Evolutionary conservation across 1,284 basidiomycete genomes (phyloP).

Genomic region (Rhodotorula sp.): DNA sequence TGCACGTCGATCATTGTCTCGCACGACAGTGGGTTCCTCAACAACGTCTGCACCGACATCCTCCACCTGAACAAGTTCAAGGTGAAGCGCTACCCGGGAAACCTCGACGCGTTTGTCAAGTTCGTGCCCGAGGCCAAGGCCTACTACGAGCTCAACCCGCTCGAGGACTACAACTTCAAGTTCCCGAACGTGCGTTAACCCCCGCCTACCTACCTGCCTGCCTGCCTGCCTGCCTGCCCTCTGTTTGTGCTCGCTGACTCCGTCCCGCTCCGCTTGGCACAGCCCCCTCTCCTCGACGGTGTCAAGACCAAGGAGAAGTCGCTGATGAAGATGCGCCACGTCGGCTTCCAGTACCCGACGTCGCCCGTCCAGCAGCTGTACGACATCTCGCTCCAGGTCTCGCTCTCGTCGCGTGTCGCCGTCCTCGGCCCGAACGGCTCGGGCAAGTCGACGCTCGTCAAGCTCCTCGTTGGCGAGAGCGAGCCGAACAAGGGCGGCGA

Average conservation of each 20-base stretch:
- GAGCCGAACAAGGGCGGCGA: slow-evolving; percentile 95
- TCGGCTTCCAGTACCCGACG: slow-evolving; percentile 93
- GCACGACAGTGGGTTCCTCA: slow-evolving; percentile 95
- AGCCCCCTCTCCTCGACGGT: slow-evolving; percentile 94
- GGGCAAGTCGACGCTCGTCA: slow-evolving; percentile 98
- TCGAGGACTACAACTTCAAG: slow-evolving; percentile 96
- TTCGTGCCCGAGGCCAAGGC: slow-evolving; percentile 95
- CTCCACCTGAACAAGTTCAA: slow-evolving; percentile 99
- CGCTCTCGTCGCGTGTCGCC: slow-evolving; percentile 94
- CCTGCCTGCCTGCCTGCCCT: too few relatives aligned
- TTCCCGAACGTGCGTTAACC: slow-evolving; percentile 63
- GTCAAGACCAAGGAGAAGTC: slow-evolving; percentile 99
- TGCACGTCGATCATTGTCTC: slow-evolving; percentile 72
- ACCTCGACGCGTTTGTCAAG: slow-evolving; percentile 94
- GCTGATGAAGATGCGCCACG: slow-evolving; percentile 94
- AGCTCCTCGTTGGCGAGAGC: slow-evolving; percentile 95
- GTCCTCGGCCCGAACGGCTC: slow-evolving; percentile 96
- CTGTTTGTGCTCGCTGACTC: too few relatives aligned
- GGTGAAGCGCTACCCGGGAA: slow-evolving; percentile 94
- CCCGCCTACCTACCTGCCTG: too few relatives aligned
- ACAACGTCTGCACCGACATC: slow-evolving; percentile 98
- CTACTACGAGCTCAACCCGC: slow-evolving; percentile 86
- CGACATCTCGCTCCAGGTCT: slow-evolving; percentile 94
- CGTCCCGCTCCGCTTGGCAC: slow-evolving; percentile 67
- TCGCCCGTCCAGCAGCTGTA: slow-evolving; percentile 82